Percentiles rank a stretch among this genome's conserved stretches.
phyloP scores from a whole-genome alignment of 2,329 filamentous ascomycete genomes.

The Anisogramma anomala region DNA sequence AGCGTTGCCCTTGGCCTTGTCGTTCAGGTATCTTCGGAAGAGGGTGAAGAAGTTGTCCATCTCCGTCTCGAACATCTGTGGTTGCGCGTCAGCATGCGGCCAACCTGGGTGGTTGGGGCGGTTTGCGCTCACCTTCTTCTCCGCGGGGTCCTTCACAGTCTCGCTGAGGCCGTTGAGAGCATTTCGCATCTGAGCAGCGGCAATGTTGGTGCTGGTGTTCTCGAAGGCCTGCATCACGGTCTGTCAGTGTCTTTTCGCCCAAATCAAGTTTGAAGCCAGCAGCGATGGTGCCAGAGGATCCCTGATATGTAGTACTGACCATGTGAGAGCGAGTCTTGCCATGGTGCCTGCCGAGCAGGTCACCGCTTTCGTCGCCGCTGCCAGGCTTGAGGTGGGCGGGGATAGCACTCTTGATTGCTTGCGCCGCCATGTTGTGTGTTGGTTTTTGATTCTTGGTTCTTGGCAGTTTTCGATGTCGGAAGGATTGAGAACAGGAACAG shows the following conservation, averaged over 20 bases:
- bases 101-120: background rate
- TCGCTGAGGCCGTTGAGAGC: slow-evolving; percentile 85
- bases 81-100: slow-evolving; percentile 12
- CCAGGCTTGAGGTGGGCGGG: slow-evolving; percentile 71
- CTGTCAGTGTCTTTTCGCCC: slow-evolving; percentile 2
- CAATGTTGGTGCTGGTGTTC: slow-evolving; percentile 96
- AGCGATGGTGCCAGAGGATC: too few species aligned
- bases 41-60: slow-evolving; percentile 99
- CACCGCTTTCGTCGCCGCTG: slow-evolving; percentile 33
- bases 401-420: slow-evolving; percentile 58
- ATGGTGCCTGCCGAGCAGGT: slow-evolving; percentile 57
- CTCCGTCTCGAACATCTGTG: slow-evolving; percentile 86
- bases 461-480: background rate
- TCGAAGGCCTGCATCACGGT: slow-evolving; percentile 70
- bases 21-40: slow-evolving; percentile 95
- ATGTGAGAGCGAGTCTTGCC: slow-evolving; percentile 80
- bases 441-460: too few species aligned
- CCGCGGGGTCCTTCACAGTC: slow-evolving; percentile 67
- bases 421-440: slow-evolving; percentile 51
- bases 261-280: too few species aligned
- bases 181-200: slow-evolving; percentile 98
- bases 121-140: slow-evolving; percentile 60
- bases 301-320: too few species aligned
- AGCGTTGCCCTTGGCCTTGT: slow-evolving; percentile 95
- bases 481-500: background rate